A percentile compares a stretch with the other conserved stretches of the same genome.
These are phyloP conservation scores for Pisolithus albus DNA, from an alignment of 768 basidiomycete genomes.

Conservation along the genomic window DNA sequence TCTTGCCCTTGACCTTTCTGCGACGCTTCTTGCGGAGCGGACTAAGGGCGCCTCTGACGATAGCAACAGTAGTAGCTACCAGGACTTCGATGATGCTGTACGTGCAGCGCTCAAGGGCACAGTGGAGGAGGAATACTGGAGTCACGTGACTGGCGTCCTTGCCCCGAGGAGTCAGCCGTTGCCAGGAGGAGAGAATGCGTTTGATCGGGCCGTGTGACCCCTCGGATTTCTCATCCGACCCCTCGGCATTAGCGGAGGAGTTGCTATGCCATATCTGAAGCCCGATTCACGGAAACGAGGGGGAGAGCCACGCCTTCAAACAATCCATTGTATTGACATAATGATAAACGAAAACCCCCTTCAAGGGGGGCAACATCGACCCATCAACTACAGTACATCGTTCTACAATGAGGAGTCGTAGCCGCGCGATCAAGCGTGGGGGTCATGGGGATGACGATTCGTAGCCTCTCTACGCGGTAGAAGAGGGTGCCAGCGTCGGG, in stretches of 20 bases:
- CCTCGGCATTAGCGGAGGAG: too few species aligned
- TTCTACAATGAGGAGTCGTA: constrained; percentile 10
- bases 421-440: constrained; percentile 20
- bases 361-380: constrained; percentile 3
- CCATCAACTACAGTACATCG: constrained; percentile 23
- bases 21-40: constrained; percentile 21
- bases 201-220: not conserved
- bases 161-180: not conserved
- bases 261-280: too few species aligned
- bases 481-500: constrained; percentile 17
- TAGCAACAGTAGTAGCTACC: constrained; percentile 10
- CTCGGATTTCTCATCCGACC: not conserved
- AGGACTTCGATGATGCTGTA: constrained; percentile 15
- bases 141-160: constrained; percentile 24
- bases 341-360: too few species aligned
- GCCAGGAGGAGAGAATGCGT: not conserved
- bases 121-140: constrained; percentile 23
- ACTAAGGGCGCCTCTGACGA: not conserved
- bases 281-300: too few species aligned
- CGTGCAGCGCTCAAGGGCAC: constrained; percentile 23
- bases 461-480: constrained; percentile 23
- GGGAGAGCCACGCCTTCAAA: too few species aligned
- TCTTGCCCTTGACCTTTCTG: constrained; percentile 60
- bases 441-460: not conserved
- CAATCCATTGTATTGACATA: too few species aligned